These are phyloP conservation scores for Halophytophthora polymorphica DNA, from an alignment of 352 stramenopile genomes.

Conservation along the genomic window DNA sequence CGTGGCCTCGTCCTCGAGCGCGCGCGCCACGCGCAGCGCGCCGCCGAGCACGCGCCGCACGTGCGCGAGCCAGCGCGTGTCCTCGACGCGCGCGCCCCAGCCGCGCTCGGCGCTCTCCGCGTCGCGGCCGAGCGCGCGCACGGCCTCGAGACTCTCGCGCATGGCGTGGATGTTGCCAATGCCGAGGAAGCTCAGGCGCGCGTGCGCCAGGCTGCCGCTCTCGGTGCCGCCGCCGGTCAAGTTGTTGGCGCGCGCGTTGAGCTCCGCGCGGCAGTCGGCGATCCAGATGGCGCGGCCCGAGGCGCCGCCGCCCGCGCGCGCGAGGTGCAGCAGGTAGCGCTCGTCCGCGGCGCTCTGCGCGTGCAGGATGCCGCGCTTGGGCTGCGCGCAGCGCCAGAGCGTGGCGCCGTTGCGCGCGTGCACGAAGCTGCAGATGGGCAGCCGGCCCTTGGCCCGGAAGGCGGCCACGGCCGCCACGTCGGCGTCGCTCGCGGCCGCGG, in stretches of 20 bases:
- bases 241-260: conserved; percentile 90
- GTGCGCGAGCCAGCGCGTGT: conserved; percentile 81
- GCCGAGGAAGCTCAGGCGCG: conserved; percentile 81
- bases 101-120: conserved; percentile 52
- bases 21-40: conserved; percentile 57
- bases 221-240: conserved; percentile 89
- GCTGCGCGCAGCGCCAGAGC: conserved; percentile 84
- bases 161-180: conserved; percentile 94
- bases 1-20: conserved; percentile 62
- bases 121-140: conserved; percentile 54
- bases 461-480: conserved; percentile 64
- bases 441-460: conserved; percentile 79
- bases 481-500: conserved; percentile 51
- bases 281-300: conserved; percentile 66
- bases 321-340: conserved; percentile 66
- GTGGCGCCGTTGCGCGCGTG: conserved; percentile 62
- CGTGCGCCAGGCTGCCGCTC: conserved; percentile 71
- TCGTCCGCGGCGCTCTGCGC: conserved; percentile 71
- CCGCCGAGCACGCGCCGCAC: conserved; percentile 69
- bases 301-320: conserved; percentile 16
- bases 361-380: conserved; percentile 82
- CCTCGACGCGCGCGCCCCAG: conserved; percentile 65
- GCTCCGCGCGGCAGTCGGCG: conserved; percentile 85
- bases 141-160: conserved; percentile 77
- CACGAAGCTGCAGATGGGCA: conserved; percentile 84